These are phyloP conservation scores for Rhizophagus clarus DNA, from an alignment of 192 early-diverging fungal species.

Conservation along the genomic window DNA sequence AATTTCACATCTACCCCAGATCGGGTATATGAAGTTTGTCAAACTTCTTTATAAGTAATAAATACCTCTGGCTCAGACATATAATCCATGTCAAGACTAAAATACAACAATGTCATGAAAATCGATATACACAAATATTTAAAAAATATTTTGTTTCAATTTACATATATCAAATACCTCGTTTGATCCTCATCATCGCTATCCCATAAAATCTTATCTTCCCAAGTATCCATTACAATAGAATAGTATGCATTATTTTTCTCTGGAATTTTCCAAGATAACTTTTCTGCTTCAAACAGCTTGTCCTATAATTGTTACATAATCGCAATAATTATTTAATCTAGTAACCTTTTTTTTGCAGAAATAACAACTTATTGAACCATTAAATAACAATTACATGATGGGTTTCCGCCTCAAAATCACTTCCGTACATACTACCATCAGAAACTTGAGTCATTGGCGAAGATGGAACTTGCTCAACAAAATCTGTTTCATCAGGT, in stretches of 20 bases:
- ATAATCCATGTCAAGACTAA: background rate
- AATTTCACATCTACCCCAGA: too few relatives aligned
- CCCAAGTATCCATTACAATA: constrained; percentile 81
- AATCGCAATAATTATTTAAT: background rate
- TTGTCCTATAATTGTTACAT: background rate
- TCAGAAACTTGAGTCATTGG: constrained; percentile 15
- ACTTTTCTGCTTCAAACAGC: constrained; percentile 35
- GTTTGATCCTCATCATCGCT: constrained; percentile 41
- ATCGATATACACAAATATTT: background rate
- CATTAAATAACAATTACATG: background rate
- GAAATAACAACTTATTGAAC: background rate
- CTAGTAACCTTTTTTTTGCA: background rate
- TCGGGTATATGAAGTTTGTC: background rate
- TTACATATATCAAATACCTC: constrained; percentile 11
- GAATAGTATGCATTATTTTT: constrained; percentile 56
- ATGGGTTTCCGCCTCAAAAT: background rate
- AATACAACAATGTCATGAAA: background rate
- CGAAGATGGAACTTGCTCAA: background rate
- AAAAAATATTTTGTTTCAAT: background rate
- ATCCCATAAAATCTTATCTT: constrained; percentile 81
- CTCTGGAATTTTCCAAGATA: constrained; percentile 42
- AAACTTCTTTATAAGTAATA: background rate
- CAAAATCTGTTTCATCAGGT: background rate
- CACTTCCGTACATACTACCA: constrained; percentile 14
- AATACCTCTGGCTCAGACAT: background rate